Base-by-base conservation (phyloP, 2,329 filamentous ascomycete genomes). In the Cladosporium sp. region DNA sequence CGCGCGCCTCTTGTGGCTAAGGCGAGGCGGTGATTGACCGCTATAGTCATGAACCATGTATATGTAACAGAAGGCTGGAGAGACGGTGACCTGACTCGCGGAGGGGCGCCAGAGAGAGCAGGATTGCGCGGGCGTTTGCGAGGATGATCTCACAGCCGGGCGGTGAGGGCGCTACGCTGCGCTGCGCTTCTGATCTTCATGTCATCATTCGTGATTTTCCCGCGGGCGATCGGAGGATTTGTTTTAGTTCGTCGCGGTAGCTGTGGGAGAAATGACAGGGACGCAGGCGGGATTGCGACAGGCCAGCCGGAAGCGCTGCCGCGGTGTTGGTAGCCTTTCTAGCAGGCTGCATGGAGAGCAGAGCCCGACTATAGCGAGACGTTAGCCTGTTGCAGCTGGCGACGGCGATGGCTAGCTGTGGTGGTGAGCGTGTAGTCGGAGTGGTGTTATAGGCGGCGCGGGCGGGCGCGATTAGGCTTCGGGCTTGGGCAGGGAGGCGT, bases 31-130 rank as follows among this genome's bases (percentile, higher is more conserved):
- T 22, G 34, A 9, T 28, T 46, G 44, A 46, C 44, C 44, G 41
- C 32, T 50, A 50, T 50, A 50, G 48, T 43, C 48, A 50, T 28
- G 22, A 28, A 28, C 22, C 22, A 28, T 49, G 48, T 50, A 50
- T 37, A 43, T 10, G 31, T 19, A 13, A 43, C 14, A 11, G 22
- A 28, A 28, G 22, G 22, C 22, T 28, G 22, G 22, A 43, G 16
- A 49, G 18, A 50, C 48, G 48, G 48, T 50, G 48, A 42, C 34
- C 40, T 50, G 48, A 50, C 48, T 50, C 48, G 48, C 16, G 10
- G 7, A 19, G 16, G 35, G 11, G 13, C n/a, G 4, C 22, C 7
- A 28, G 22, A 28, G 22, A 28, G 22, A 28, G 22, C 22, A 28
- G 22, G 22, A 28, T 28, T 28, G 22, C 22, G 22, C 22, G 22